Percentiles rank a stretch among this genome's conserved stretches.
Evolutionary conservation across 2,329 filamentous ascomycete species (phyloP).

Genomic region (Ilyonectria robusta): DNA sequence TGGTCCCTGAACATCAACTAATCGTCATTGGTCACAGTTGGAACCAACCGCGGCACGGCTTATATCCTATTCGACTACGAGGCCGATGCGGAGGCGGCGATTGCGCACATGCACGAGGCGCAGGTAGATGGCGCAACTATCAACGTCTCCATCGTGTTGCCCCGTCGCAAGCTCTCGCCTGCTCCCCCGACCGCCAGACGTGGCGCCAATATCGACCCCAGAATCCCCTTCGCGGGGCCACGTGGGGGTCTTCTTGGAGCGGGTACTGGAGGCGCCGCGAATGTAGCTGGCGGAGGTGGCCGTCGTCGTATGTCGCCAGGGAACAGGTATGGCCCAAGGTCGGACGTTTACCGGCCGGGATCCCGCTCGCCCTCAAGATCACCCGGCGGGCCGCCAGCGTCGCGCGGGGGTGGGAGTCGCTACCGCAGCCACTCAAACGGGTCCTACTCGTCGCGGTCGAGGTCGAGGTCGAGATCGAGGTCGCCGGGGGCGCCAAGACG

Average conservation of each 20-base stretch:
- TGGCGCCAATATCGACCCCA: slow-evolving; percentile 71
- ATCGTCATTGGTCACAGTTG: slow-evolving; percentile 66
- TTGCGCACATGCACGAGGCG: slow-evolving; percentile 98
- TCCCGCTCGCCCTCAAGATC: slow-evolving; percentile 65
- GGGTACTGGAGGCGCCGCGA: slow-evolving; percentile 45
- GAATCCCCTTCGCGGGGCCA: slow-evolving; percentile 51
- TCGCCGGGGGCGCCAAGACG: slow-evolving; percentile 55
- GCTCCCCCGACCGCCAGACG: slow-evolving; percentile 81
- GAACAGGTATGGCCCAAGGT: slow-evolving; percentile 58
- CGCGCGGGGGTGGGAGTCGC: slow-evolving; percentile 53
- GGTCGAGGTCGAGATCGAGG: slow-evolving; percentile 53
- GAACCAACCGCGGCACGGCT: slow-evolving; percentile 91
- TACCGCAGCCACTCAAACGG: slow-evolving; percentile 62
- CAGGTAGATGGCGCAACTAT: slow-evolving; percentile 88
- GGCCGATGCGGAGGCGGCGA: slow-evolving; percentile 86
- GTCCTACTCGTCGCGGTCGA: slow-evolving; percentile 64
- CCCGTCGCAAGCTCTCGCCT: slow-evolving; percentile 84
- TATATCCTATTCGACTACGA: slow-evolving; percentile 89
- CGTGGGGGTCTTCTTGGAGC: slow-evolving; percentile 51
- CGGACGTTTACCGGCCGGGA: slow-evolving; percentile 75
- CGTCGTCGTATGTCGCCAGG: slow-evolving; percentile 55
- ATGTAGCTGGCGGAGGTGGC: slow-evolving; percentile 54
- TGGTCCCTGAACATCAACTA: slow-evolving; percentile 31
- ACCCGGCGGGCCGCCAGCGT: slow-evolving; percentile 57
- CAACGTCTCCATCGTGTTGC: slow-evolving; percentile 90